These are phyloP conservation scores for Mucor racemosus DNA, from an alignment of 371 early-diverging fungal genomes.

Conservation along the genomic window DNA sequence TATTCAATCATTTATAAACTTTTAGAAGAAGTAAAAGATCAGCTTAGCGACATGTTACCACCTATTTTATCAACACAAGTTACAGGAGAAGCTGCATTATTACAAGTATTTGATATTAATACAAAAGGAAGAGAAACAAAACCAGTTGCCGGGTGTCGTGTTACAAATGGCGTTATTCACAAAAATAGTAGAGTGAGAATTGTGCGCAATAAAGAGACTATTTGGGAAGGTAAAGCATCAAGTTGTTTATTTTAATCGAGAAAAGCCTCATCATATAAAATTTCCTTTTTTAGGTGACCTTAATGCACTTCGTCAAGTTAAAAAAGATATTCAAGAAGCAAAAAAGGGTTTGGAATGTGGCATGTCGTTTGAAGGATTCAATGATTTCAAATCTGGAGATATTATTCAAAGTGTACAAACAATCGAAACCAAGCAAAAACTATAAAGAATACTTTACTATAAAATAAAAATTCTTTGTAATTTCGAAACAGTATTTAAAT, in stretches of 20 bases:
- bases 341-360: constrained; percentile 93
- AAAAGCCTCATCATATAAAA: constrained; percentile 3
- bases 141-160: constrained; percentile 86
- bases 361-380: constrained; percentile 84
- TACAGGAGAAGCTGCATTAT: constrained; percentile 88
- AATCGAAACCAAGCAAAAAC: constrained; percentile 57
- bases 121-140: constrained; percentile 69
- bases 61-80: constrained; percentile 76
- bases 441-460: constrained; percentile 21
- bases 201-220: constrained; percentile 62
- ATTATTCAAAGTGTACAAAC: constrained; percentile 71
- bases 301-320: constrained; percentile 76
- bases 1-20: constrained; percentile 90
- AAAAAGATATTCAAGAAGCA: constrained; percentile 88
- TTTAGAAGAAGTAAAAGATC: constrained; percentile 83
- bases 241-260: background rate
- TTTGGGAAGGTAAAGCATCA: constrained; percentile 68
- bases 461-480: constrained; percentile 4
- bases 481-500: background rate
- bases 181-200: constrained; percentile 70
- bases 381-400: constrained; percentile 80
- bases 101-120: constrained; percentile 81
- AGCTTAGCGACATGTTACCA: constrained; percentile 80
- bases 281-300: constrained; percentile 49
- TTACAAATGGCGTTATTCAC: constrained; percentile 75